Conservation (phyloP, 108 stramenopile genomes). For the Stephanodiscus minutulus region DNA sequence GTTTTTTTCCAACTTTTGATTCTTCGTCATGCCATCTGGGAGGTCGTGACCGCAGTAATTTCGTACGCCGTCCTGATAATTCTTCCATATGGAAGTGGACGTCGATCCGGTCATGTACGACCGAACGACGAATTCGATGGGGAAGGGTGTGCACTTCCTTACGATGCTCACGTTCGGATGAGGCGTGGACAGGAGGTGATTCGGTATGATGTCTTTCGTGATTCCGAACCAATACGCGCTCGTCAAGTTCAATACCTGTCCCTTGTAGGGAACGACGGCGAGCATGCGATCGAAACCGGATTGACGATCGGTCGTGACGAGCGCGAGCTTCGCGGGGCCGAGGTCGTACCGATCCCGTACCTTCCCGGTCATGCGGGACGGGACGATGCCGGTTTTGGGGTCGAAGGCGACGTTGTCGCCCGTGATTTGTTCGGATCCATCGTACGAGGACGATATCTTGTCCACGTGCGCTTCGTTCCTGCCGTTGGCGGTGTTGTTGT, state of each 20-base stretch:
- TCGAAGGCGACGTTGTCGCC: conserved; percentile 43
- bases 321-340: conserved; percentile 58
- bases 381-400: conserved; percentile 31
- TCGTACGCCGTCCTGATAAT: conserved; percentile 93
- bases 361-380: conserved; percentile 56
- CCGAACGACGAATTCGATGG: conserved; percentile 98
- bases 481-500: too few relatives aligned
- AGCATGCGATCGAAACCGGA: conserved; percentile 97
- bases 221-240: conserved; percentile 96
- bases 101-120: conserved; percentile 96
- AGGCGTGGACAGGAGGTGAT: conserved; percentile 90
- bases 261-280: conserved; percentile 96
- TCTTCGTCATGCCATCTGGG: conserved; percentile 96
- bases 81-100: conserved; percentile 97
- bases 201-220: conserved; percentile 89
- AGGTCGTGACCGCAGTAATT: conserved; percentile 94
- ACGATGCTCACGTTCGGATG: conserved; percentile 95
- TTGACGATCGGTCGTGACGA: conserved; percentile 98
- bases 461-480: conserved; percentile 35
- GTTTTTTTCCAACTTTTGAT: conserved; percentile 78
- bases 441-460: conserved; percentile 43
- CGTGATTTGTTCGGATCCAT: conserved; percentile 43
- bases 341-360: conserved; percentile 84
- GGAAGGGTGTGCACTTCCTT: conserved; percentile 92
- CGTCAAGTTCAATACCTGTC: conserved; percentile 93